Conservation (phyloP, 768 basidiomycete genomes). For the Lactifluus hygrophoroides region DNA sequence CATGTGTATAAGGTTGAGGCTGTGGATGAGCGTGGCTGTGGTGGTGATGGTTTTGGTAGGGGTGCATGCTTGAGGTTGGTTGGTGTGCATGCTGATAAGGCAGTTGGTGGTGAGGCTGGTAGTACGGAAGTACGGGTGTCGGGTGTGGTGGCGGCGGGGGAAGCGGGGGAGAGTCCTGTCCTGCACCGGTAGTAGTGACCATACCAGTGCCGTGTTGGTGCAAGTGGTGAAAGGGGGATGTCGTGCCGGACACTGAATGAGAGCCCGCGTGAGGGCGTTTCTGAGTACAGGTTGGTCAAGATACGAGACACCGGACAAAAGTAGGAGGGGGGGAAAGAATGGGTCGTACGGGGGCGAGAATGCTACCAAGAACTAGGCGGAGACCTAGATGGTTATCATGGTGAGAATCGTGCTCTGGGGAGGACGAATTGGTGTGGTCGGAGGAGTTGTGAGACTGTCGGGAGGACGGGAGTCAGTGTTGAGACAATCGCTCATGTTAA, state of each 20-base stretch:
- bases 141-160: constrained; percentile 21
- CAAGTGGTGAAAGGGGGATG: constrained; percentile 37
- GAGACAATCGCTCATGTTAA: not conserved
- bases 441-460: not conserved
- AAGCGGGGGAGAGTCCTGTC: constrained; percentile 9
- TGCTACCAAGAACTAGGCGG: constrained; percentile 50
- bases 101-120: not conserved
- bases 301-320: not conserved
- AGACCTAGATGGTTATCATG: constrained; percentile 30
- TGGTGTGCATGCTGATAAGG: constrained; percentile 7
- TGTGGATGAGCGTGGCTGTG: constrained; percentile 10
- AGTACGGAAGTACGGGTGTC: constrained; percentile 17
- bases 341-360: constrained; percentile 46
- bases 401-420: constrained; percentile 23
- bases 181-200: not conserved
- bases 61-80: not conserved
- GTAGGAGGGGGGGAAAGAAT: constrained; percentile 3
- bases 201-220: constrained; percentile 24
- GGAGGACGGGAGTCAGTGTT: not conserved
- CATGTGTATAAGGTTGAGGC: constrained; percentile 15
- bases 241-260: constrained; percentile 42
- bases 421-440: not conserved
- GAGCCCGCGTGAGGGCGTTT: constrained; percentile 41
- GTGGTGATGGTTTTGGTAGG: not conserved
- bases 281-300: constrained; percentile 25